These are phyloP conservation scores for Westerdykella sp. DNA, from an alignment of 2,329 filamentous ascomycete genomes.

Conservation along the genomic window DNA sequence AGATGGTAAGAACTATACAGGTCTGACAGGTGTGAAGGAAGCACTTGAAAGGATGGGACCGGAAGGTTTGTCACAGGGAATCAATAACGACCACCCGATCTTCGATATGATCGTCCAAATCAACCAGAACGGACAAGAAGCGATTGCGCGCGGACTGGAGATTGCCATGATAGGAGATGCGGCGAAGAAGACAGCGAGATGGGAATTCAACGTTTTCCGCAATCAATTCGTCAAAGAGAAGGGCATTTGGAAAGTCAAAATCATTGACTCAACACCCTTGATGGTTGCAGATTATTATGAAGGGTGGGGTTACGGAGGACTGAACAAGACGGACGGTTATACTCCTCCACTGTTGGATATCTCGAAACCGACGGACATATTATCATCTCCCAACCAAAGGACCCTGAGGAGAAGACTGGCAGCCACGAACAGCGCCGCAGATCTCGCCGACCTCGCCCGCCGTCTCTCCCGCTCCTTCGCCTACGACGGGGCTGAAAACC, in stretches of 20 bases:
- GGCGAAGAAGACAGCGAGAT: slow-evolving; percentile 12
- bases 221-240: slow-evolving; percentile 16
- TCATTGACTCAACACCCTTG: slow-evolving; percentile 14
- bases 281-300: slow-evolving; percentile 20
- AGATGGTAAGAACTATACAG: slow-evolving; percentile 7
- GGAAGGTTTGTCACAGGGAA: slow-evolving; percentile 14
- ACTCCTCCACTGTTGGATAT: slow-evolving; percentile 13
- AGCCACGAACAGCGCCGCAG: background rate
- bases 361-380: background rate
- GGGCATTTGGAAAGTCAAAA: slow-evolving; percentile 14
- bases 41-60: slow-evolving; percentile 18
- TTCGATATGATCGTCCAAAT: slow-evolving; percentile 21
- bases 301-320: slow-evolving; percentile 16
- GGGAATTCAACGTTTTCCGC: slow-evolving; percentile 23
- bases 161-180: slow-evolving; percentile 19
- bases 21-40: slow-evolving; percentile 10
- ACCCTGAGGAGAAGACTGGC: background rate
- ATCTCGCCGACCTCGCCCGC: slow-evolving; percentile 12
- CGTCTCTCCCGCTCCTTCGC: slow-evolving; percentile 15
- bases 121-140: slow-evolving; percentile 9
- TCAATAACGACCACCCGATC: slow-evolving; percentile 22
- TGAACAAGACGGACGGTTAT: slow-evolving; percentile 5
- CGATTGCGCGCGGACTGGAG: slow-evolving; percentile 16
- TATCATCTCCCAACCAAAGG: no score
- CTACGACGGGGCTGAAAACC: slow-evolving; percentile 19